These are phyloP conservation scores for Penicillium sp. DNA, from an alignment of 2,329 filamentous ascomycete genomes.

Conservation along the genomic window DNA sequence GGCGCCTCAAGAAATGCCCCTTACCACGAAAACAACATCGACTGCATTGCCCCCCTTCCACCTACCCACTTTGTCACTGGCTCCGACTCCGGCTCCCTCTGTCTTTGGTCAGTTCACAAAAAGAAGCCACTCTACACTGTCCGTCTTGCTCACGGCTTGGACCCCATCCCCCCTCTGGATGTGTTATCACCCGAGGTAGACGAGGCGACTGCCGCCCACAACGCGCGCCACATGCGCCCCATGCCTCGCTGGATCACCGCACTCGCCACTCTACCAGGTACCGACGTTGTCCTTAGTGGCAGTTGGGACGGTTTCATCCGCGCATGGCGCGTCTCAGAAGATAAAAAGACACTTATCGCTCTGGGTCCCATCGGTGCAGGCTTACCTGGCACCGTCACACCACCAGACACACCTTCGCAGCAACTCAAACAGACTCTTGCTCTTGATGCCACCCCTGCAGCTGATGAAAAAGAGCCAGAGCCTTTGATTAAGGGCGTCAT, in stretches of 20 bases:
- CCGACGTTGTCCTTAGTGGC: slow-evolving; percentile 83
- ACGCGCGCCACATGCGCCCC: slow-evolving; percentile 50
- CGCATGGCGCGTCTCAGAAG: slow-evolving; percentile 79
- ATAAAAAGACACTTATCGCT: slow-evolving; percentile 73
- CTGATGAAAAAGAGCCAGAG: slow-evolving; percentile 15
- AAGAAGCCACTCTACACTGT: slow-evolving; percentile 89
- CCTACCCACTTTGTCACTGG: slow-evolving; percentile 89
- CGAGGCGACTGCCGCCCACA: slow-evolving; percentile 48
- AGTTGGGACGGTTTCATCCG: slow-evolving; percentile 91
- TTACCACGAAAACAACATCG: slow-evolving; percentile 78
- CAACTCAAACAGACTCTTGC: slow-evolving; percentile 34
- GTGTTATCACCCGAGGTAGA: slow-evolving; percentile 73
- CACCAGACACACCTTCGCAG: slow-evolving; percentile 30
- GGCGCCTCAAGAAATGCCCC: slow-evolving; percentile 53
- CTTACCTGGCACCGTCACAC: slow-evolving; percentile 9
- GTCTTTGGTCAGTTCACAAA: slow-evolving; percentile 84
- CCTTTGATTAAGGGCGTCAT: slow-evolving; percentile 68
- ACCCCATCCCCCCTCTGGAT: slow-evolving; percentile 64
- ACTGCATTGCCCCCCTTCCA: slow-evolving; percentile 88
- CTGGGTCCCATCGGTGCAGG: slow-evolving; percentile 62
- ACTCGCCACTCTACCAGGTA: slow-evolving; percentile 79
- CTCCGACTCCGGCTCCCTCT: slow-evolving; percentile 82
- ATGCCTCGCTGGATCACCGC: slow-evolving; percentile 87
- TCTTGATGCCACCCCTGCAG: slow-evolving; percentile 26
- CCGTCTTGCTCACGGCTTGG: slow-evolving; percentile 78